Percentiles rank a stretch among this genome's conserved stretches.
These are phyloP conservation scores for Coemansia sp. DNA, from an alignment of 192 early-diverging fungal species.

Conservation along the genomic window DNA sequence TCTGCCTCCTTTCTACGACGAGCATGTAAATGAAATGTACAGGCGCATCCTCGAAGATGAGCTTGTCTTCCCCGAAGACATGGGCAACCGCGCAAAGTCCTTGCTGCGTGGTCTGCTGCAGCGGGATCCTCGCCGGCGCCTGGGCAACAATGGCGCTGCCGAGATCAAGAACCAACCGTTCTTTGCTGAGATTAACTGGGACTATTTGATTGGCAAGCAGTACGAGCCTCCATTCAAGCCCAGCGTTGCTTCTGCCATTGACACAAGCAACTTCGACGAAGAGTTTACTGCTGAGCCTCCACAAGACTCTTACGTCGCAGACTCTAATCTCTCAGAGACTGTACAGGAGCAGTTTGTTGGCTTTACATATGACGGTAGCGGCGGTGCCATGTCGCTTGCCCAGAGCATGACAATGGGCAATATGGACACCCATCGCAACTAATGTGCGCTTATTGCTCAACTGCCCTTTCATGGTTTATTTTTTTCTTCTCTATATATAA, in stretches of 20 bases:
- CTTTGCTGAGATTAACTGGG: slow-evolving; percentile 92
- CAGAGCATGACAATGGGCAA: slow-evolving; percentile 58
- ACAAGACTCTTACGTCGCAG: slow-evolving; percentile 81
- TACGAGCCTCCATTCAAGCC: slow-evolving; percentile 93
- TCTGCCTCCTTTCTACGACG: slow-evolving; percentile 91
- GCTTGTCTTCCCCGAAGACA: slow-evolving; percentile 76
- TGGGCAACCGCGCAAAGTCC: slow-evolving; percentile 63
- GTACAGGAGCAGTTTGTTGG: slow-evolving; percentile 95
- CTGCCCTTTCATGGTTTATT: background rate
- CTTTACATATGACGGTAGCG: slow-evolving; percentile 83
- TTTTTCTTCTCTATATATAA: background rate
- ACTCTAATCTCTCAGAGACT: slow-evolving; percentile 78
- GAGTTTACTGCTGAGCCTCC: slow-evolving; percentile 96
- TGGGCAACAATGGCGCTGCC: slow-evolving; percentile 82
- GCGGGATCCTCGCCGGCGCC: slow-evolving; percentile 74
- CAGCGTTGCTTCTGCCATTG: slow-evolving; percentile 79
- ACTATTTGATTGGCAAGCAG: slow-evolving; percentile 83
- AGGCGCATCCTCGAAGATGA: slow-evolving; percentile 91
- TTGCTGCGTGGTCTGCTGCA: slow-evolving; percentile 72
- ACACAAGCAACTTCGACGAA: slow-evolving; percentile 98
- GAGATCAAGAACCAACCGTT: slow-evolving; percentile 94
- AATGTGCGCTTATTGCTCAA: background rate
- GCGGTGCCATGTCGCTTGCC: slow-evolving; percentile 66
- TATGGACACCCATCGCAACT: slow-evolving; percentile 46
- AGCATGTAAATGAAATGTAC: slow-evolving; percentile 94